phyloP scores from a whole-genome alignment of 1,284 basidiomycete genomes.

The Leccinum pachyderme region DNA sequence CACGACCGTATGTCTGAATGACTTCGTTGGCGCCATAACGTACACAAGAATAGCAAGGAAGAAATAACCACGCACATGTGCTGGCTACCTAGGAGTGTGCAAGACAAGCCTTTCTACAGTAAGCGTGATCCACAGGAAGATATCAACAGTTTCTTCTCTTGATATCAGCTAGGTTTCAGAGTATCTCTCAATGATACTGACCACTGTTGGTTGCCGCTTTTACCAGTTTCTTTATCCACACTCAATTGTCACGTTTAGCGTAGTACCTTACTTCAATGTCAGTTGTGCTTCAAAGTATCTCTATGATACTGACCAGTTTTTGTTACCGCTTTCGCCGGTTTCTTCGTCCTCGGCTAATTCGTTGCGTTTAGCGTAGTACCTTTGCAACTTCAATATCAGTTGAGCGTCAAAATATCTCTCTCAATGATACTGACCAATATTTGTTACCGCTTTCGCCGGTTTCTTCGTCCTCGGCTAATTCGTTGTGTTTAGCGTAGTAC shows the following conservation, averaged over 20 bases:
- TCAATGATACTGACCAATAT: neutral
- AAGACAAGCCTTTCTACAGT: neutral
- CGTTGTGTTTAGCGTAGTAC: neutral
- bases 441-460: neutral
- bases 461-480: neutral
- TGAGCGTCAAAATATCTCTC: neutral
- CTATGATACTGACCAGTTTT: neutral
- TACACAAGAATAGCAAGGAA: neutral
- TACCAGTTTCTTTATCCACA: too few relatives aligned
- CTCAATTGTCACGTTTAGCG: too few relatives aligned
- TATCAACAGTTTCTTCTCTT: neutral
- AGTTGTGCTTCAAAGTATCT: too few relatives aligned
- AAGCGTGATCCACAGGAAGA: neutral
- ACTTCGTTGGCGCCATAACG: neutral
- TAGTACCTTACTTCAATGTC: too few relatives aligned
- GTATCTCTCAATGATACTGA: neutral
- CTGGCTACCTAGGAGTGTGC: neutral
- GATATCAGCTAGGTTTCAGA: neutral
- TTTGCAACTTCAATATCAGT: neutral
- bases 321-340: neutral
- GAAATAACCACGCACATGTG: neutral
- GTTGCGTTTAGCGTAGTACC: neutral
- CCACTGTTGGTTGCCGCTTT: too few relatives aligned
- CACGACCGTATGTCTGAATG: too few relatives aligned
- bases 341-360: neutral